Evolutionary conservation across 345 rosid genomes (phyloP).

Genomic region (Eucalyptus camaldulensis): DNA sequence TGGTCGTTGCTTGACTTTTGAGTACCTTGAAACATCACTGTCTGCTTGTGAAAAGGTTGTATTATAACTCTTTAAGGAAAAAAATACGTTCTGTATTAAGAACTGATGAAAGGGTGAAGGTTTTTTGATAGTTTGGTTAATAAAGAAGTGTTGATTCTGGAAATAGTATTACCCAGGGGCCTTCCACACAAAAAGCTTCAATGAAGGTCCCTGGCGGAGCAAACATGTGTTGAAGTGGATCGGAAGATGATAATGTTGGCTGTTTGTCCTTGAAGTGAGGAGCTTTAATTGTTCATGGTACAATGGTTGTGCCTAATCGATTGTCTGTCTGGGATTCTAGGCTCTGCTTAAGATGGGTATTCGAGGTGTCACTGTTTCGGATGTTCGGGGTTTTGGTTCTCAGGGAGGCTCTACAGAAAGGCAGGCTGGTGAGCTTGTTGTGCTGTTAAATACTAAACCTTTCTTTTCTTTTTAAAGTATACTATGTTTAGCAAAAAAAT

Average conservation of each 20-base stretch:
- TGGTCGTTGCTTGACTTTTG: background rate
- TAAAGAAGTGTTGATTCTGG: background rate
- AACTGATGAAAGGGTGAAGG: background rate
- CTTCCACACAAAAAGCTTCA: background rate
- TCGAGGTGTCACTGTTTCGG: conserved; percentile 82
- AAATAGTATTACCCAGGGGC: background rate
- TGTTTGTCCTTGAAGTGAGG: background rate
- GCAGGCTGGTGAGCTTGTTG: conserved; percentile 50
- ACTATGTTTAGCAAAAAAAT: background rate
- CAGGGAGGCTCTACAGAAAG: conserved; percentile 87
- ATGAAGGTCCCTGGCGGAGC: background rate
- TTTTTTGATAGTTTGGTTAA: background rate
- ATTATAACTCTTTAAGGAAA: background rate
- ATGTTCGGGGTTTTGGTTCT: conserved; percentile 84
- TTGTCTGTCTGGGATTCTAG: conserved; percentile 13
- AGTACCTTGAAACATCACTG: background rate
- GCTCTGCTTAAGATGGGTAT: conserved; percentile 71
- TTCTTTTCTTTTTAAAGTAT: background rate
- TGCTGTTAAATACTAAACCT: background rate
- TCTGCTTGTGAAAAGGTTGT: background rate
- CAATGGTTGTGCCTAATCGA: background rate
- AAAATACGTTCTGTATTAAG: background rate
- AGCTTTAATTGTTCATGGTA: background rate
- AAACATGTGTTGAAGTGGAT: background rate
- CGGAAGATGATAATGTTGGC: background rate